Percentiles rank a stretch among this genome's conserved stretches.
phyloP scores from a whole-genome alignment of 108 stramenopile genomes.

The Cyclotella kingstonii region DNA sequence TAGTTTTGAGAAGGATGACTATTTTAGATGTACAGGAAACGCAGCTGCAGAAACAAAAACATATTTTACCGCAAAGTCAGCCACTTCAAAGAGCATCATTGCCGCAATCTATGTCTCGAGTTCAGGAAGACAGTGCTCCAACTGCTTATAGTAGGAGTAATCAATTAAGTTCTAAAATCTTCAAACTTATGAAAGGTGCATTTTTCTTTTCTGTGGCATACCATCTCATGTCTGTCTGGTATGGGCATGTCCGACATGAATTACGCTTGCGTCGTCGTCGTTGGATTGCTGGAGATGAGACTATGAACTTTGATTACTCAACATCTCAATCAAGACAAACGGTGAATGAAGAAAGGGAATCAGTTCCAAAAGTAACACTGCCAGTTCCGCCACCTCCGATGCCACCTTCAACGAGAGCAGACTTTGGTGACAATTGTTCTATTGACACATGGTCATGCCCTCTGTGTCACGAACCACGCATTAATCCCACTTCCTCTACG shows the following conservation, averaged over 20 bases:
- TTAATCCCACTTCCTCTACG: conserved; percentile 70
- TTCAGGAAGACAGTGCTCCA: conserved; percentile 1
- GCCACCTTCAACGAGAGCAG: conserved; percentile 19
- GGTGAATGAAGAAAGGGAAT: neutral
- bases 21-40: conserved; percentile 51
- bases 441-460: conserved; percentile 56
- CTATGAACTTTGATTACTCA: neutral
- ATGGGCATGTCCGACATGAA: conserved; percentile 28
- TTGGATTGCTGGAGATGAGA: conserved; percentile 43
- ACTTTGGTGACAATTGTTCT: conserved; percentile 3
- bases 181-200: conserved; percentile 28
- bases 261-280: conserved; percentile 41
- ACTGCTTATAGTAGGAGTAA: conserved; percentile 8
- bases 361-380: conserved; percentile 9
- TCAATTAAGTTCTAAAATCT: conserved; percentile 11
- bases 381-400: conserved; percentile 54
- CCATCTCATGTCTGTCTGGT: conserved; percentile 38
- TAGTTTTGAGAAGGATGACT: conserved; percentile 69
- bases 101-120: neutral
- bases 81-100: conserved; percentile 5
- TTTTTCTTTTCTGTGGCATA: conserved; percentile 34
- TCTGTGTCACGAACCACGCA: conserved; percentile 60
- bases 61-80: neutral
- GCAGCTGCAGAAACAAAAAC: conserved; percentile 21
- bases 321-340: neutral